Evolutionary conservation across 2,329 filamentous ascomycete genomes (phyloP).

Genomic region (Stagonosporopsis chrysanthemi): DNA sequence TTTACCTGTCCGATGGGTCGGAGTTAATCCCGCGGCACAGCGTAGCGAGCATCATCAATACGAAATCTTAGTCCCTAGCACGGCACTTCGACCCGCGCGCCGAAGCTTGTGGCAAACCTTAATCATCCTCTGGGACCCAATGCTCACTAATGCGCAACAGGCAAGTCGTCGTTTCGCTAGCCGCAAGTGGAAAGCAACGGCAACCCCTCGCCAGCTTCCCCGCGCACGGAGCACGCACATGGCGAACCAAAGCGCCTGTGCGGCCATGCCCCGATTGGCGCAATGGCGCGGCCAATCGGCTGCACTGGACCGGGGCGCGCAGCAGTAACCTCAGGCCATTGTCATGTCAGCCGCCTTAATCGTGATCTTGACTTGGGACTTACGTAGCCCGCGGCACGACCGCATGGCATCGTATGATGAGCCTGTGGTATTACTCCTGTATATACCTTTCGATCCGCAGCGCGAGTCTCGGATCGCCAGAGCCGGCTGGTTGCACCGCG

Average conservation of each 20-base stretch:
- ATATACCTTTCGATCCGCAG: not conserved
- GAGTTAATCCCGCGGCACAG: slow-evolving; percentile 11
- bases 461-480: not conserved
- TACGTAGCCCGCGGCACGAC: too few species aligned
- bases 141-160: not conserved
- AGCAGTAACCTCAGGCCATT: not conserved
- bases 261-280: not conserved
- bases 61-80: slow-evolving; percentile 7
- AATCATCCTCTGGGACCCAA: not conserved
- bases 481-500: not conserved
- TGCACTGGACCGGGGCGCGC: not conserved
- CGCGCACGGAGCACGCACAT: slow-evolving; percentile 15
- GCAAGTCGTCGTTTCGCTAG: slow-evolving; percentile 1
- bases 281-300: slow-evolving; percentile 3
- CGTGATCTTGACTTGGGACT: too few species aligned
- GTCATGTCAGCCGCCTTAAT: not conserved
- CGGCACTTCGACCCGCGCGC: slow-evolving; percentile 11
- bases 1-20: not conserved
- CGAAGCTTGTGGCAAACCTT: slow-evolving; percentile 6
- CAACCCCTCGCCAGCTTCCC: not conserved
- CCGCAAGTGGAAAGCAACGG: slow-evolving; percentile 7
- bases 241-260: not conserved
- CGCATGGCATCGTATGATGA: too few species aligned
- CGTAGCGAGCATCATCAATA: not conserved
- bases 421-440: too few species aligned